phyloP scores from a whole-genome alignment of 179 eudicot species.

The Gypsophila paniculata region DNA sequence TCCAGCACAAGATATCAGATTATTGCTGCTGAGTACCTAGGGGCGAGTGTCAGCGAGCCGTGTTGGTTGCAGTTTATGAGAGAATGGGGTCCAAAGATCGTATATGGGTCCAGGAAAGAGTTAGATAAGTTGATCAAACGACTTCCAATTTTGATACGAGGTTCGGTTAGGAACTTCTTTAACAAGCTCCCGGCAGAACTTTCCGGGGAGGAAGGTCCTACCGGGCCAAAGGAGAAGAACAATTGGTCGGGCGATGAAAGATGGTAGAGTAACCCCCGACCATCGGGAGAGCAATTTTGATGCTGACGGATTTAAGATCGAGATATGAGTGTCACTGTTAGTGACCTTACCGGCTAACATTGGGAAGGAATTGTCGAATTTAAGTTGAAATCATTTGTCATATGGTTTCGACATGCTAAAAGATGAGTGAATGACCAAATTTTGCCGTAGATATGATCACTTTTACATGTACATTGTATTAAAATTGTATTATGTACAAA shows the following conservation, averaged over 20 bases:
- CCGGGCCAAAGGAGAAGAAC: constrained; percentile 95
- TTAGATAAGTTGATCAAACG: constrained; percentile 51
- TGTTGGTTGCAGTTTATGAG: constrained; percentile 84
- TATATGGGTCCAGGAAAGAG: constrained; percentile 55
- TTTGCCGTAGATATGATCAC: no score
- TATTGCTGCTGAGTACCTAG: constrained; percentile 80
- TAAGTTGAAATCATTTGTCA: not conserved
- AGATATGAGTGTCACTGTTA: no score
- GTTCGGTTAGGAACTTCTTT: constrained; percentile 38
- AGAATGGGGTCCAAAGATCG: constrained; percentile 75
- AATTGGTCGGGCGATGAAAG: constrained; percentile 88
- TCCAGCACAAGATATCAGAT: constrained; percentile 58
- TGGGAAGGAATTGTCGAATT: not conserved
- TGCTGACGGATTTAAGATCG: no score
- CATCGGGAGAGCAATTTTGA: no score
- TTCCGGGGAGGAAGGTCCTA: constrained; percentile 76
- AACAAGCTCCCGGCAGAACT: constrained; percentile 62
- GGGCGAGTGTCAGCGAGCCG: constrained; percentile 54
- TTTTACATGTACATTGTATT: no score
- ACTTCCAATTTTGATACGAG: constrained; percentile 46
- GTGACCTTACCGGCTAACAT: no score
- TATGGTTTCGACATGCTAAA: not conserved
- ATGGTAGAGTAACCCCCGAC: constrained; percentile 32
- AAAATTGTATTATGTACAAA: no score
- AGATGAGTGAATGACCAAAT: not conserved